Conservation (phyloP, 441 rosid genomes). For the Pelargonium myrrhifolium region DNA sequence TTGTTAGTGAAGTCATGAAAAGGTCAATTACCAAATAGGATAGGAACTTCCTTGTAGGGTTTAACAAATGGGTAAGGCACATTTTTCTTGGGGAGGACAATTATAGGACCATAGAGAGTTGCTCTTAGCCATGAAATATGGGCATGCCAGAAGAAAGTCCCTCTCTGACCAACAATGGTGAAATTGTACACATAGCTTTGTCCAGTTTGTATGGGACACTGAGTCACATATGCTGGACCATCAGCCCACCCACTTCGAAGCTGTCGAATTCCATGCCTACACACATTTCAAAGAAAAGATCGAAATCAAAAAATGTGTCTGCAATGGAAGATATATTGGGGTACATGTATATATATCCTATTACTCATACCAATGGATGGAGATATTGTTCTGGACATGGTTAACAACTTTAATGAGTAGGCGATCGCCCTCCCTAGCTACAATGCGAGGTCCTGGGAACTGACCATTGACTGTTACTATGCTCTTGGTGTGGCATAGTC, state of each 20-base stretch:
- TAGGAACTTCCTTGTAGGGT: slow-evolving; percentile 33
- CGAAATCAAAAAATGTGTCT: too few relatives aligned
- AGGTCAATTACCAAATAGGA: slow-evolving; percentile 26
- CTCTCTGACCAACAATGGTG: slow-evolving; percentile 57
- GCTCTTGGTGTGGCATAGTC: slow-evolving; percentile 49
- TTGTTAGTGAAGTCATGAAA: too few relatives aligned
- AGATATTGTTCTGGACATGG: slow-evolving; percentile 49
- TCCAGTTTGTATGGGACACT: slow-evolving; percentile 49
- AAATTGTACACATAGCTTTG: slow-evolving; percentile 44
- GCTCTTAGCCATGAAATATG: slow-evolving; percentile 51
- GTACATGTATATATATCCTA: too few relatives aligned
- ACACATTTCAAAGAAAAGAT: neutral
- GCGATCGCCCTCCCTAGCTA: slow-evolving; percentile 54
- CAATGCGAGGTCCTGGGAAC: slow-evolving; percentile 57
- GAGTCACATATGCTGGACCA: slow-evolving; percentile 56
- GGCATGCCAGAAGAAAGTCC: slow-evolving; percentile 59
- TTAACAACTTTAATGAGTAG: slow-evolving; percentile 56
- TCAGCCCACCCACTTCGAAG: slow-evolving; percentile 56
- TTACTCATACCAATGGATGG: slow-evolving; percentile 48
- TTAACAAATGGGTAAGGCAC: slow-evolving; percentile 39
- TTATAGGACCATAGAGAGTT: slow-evolving; percentile 42
- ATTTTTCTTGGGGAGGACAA: slow-evolving; percentile 38
- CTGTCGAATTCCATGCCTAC: slow-evolving; percentile 53
- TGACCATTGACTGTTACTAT: slow-evolving; percentile 55
- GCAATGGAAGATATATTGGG: too few relatives aligned